Conservation (phyloP, 2,329 filamentous ascomycete species). For the Helotiales sp. region DNA sequence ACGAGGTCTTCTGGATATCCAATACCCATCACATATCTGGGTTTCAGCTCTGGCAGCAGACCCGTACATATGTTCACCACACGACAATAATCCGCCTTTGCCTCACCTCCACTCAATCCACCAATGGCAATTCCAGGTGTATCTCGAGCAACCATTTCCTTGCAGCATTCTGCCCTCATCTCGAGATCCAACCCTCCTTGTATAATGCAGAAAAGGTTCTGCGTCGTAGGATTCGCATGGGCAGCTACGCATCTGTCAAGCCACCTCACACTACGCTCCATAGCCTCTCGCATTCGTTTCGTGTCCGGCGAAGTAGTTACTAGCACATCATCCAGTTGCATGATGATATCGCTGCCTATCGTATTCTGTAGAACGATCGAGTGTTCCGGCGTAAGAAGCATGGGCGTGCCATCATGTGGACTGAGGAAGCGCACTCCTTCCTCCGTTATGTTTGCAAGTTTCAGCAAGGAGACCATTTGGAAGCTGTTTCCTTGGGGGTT, state of each 20-base stretch:
- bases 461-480: slow-evolving; percentile 96
- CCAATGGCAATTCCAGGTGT: slow-evolving; percentile 97
- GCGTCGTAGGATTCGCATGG: slow-evolving; percentile 76
- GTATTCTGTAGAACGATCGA: slow-evolving; percentile 95
- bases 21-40: slow-evolving; percentile 99
- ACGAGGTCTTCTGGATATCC: slow-evolving; percentile 96
- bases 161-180: slow-evolving; percentile 79
- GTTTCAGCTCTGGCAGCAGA: slow-evolving; percentile 84
- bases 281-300: slow-evolving; percentile 86
- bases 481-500: slow-evolving; percentile 61
- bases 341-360: slow-evolving; percentile 98
- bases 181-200: slow-evolving; percentile 91
- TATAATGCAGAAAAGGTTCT: slow-evolving; percentile 98
- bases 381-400: slow-evolving; percentile 97
- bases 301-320: slow-evolving; percentile 92
- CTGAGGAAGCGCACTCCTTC: slow-evolving; percentile 93
- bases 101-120: slow-evolving; percentile 90
- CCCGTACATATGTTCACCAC: slow-evolving; percentile 86
- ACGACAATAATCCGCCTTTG: slow-evolving; percentile 87
- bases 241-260: slow-evolving; percentile 91
- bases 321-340: slow-evolving; percentile 98
- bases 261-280: slow-evolving; percentile 94
- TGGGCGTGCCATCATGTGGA: slow-evolving; percentile 90
- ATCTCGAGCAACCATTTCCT: slow-evolving; percentile 83
- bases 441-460: slow-evolving; percentile 91